Evolutionary conservation across 176 grass and related monocot genomes (phyloP), one percentile per base, ranked within the genome.

Genomic region (Olyra latifolia): DNA sequence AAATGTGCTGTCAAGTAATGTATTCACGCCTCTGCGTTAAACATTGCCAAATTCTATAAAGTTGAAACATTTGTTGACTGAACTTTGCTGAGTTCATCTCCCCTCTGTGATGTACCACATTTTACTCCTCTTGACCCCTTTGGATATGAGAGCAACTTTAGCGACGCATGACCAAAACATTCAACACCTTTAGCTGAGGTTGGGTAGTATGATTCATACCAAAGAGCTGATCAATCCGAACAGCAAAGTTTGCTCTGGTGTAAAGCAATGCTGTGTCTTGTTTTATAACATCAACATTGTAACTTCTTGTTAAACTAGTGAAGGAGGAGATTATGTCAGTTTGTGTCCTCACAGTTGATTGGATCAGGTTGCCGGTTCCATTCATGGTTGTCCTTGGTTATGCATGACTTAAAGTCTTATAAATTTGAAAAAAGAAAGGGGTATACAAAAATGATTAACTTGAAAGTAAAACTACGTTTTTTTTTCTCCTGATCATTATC

Each of bases 1-100:
- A 67, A 77, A 82, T 76, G 32, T 77, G 58, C 30, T 3, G 25
- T 78, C 15, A 54, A 88, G 14, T 55, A 55, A 48, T 77, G 68
- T 80, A 46, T 40, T 42, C 25, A 69, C 6, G 20, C 17, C 16
- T 35, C 14, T 76, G 28, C 23, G 44, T 28, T 47, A 46, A 62
- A 13, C 17, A 73, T 54, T 42, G 17, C 9, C 17, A 22, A 45
- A 62, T 52, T 43, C 35, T 84, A 67, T 59, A 67, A 61, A 70
- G 20, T 40, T 27, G 9, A 9, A 84, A 70, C 35, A 47, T 44
- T 83, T 75, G 30, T 76, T 17, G 27, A 27, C 60, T 58, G 14
- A 72, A 54, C 48, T 30, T 50, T 74, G 24, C 32, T 55, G 22
- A 27, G 20, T 35, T 73, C 11, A 16, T 54, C 15, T 28, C 12